Evolutionary conservation across 768 basidiomycete species (phyloP).

Genomic region (Psilocybe sp.): DNA sequence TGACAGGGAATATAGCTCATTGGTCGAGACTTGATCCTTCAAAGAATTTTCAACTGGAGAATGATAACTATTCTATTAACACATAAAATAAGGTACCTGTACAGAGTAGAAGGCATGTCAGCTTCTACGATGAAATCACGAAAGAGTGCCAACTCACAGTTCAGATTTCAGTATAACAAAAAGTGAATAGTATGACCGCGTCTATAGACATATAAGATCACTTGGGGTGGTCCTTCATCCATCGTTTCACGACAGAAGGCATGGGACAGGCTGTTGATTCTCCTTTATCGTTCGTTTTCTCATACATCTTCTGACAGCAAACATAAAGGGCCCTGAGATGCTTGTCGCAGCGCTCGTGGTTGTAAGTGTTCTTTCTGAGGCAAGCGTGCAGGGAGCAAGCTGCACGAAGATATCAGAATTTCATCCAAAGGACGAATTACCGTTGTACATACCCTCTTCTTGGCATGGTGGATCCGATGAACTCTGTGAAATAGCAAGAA

Average conservation of each 20-base stretch:
- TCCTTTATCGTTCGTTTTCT: slow-evolving; percentile 30
- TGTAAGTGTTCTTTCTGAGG: slow-evolving; percentile 60
- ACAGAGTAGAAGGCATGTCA: too few species aligned
- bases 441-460: background rate
- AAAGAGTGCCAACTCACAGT: too few species aligned
- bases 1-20: too few species aligned
- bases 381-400: slow-evolving; percentile 66
- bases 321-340: slow-evolving; percentile 51
- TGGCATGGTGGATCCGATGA: background rate
- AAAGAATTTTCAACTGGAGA: too few species aligned
- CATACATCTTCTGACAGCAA: slow-evolving; percentile 63
- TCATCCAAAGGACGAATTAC: background rate
- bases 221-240: slow-evolving; percentile 53
- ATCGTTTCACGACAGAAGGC: slow-evolving; percentile 47
- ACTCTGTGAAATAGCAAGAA: too few species aligned
- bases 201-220: too few species aligned
- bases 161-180: too few species aligned
- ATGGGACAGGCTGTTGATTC: slow-evolving; percentile 65
- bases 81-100: too few species aligned
- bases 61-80: too few species aligned
- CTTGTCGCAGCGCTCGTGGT: slow-evolving; percentile 58
- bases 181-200: too few species aligned
- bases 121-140: too few species aligned
- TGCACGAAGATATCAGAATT: slow-evolving; percentile 18
- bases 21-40: too few species aligned